Evolutionary conservation across 2,329 filamentous ascomycete species (phyloP), one percentile per base, ranked within the genome.

Genomic region (Sporothrix globosa): DNA sequence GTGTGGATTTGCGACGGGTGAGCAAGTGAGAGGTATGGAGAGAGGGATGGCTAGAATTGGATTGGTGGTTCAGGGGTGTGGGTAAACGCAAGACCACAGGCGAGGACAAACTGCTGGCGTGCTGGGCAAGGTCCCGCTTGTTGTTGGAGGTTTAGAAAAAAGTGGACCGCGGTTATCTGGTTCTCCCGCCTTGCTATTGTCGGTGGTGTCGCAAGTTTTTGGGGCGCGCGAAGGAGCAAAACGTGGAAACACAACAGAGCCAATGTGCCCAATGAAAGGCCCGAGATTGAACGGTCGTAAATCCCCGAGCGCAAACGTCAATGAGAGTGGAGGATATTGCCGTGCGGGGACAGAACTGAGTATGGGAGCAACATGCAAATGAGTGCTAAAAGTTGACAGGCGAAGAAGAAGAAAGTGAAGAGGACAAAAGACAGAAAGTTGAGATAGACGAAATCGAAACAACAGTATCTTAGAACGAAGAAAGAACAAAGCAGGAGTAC

Each of bases 1-100:
- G 58, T 48, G 39, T 58, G 68, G 56, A 53, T 61, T 69, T 69
- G 68, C 68, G 68, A 69, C 60, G 68, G 68, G 68, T 66, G 68
- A 41, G 58, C 44, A 53, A 63, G 21, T 9, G 61, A 60, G 34
- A 68, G 52, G 54, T 27, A 30, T 14, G 21, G 24, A 41, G 52
- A 30, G 66, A 56, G 52, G 21, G 21, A 39, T 56, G 52, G 66
- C 50, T 46, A 52, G 63, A n/a, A 66, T 52, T 39, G 44, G 61
- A 52, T 66, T 66, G 63, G 63, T 46, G 46, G 46, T n/a, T 50
- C 39, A 19, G 63, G 63, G 61, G 46, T 44, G n/a, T 67, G 50
- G 65, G 50, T 24, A 21, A 10, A 44, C 34, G 41, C 52, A 54
- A 34, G 46, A 53, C n/a, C 9, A 24, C 10, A n/a, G 41, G 30